phyloP scores from a whole-genome alignment of 2,329 filamentous ascomycete species.

The Scolecobasidium constrictum region DNA sequence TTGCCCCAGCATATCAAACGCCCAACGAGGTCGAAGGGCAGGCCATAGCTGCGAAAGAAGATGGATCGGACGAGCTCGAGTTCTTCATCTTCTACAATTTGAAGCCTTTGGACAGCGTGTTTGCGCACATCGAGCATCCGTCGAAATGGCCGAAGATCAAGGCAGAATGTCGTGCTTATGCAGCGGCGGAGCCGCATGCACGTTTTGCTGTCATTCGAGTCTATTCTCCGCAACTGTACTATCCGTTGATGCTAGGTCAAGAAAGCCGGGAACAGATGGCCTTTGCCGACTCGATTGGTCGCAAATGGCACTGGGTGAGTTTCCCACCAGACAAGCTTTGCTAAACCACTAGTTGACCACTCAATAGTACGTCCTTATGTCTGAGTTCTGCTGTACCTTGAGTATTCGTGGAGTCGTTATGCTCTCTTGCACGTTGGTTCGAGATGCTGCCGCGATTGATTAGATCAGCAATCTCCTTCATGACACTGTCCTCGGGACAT shows the following conservation, averaged over 20 bases:
- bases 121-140: not conserved
- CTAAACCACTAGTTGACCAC: too few species aligned
- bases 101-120: constrained; percentile 23
- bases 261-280: constrained; percentile 23
- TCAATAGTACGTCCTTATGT: too few species aligned
- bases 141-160: not conserved
- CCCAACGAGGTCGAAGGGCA: constrained; percentile 21
- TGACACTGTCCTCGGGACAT: too few species aligned
- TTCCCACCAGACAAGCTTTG: too few species aligned
- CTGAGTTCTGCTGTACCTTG: too few species aligned
- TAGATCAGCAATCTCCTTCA: too few species aligned
- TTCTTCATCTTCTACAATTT: too few species aligned
- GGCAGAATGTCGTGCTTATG: constrained; percentile 14
- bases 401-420: too few species aligned
- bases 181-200: constrained; percentile 18
- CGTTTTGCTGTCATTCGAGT: constrained; percentile 34
- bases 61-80: constrained; percentile 26
- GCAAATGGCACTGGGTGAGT: too few species aligned
- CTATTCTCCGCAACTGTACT: constrained; percentile 40
- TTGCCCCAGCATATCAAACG: not conserved
- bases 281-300: too few species aligned
- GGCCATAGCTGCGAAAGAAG: constrained; percentile 27
- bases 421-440: too few species aligned
- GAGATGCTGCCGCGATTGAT: too few species aligned
- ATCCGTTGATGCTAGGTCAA: constrained; percentile 34